These are phyloP conservation scores for Smallanthus sonchifolius DNA, from an alignment of 129 eudicot genomes.

Conservation along the genomic window DNA sequence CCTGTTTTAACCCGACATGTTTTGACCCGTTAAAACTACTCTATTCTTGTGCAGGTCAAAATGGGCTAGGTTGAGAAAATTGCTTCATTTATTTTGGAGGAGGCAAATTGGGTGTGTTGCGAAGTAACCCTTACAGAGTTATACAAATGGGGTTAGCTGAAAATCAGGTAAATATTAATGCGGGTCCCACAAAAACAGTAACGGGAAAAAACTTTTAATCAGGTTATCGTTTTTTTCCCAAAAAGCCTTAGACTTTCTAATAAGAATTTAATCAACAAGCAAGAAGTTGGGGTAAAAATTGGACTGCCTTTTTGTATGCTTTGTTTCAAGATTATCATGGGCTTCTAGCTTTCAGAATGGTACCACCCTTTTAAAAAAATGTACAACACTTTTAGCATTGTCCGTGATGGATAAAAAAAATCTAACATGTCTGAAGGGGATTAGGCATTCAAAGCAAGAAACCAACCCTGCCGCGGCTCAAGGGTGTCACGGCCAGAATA, in stretches of 20 bases:
- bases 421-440: conserved; percentile 13
- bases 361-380: conserved; percentile 19
- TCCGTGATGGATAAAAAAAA: conserved; percentile 3
- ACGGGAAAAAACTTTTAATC: not conserved
- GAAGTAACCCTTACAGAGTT: conserved; percentile 82
- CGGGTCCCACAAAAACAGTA: not conserved
- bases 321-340: conserved; percentile 98
- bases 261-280: conserved; percentile 48
- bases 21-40: too few species aligned
- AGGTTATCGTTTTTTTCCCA: too few species aligned
- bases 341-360: conserved; percentile 79
- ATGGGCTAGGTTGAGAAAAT: too few species aligned
- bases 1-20: too few species aligned
- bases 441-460: too few species aligned
- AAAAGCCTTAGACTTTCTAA: not conserved
- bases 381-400: not conserved
- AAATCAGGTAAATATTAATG: conserved; percentile 63
- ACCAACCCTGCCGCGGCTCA: too few species aligned
- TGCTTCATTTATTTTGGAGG: too few species aligned
- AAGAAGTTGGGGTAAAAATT: conserved; percentile 43
- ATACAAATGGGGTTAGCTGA: conserved; percentile 98
- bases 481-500: too few species aligned
- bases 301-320: conserved; percentile 77
- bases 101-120: too few species aligned
- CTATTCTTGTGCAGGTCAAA: too few species aligned